Base-by-base conservation (phyloP, 1,284 basidiomycete genomes). In the Heliocybe sulcata region DNA sequence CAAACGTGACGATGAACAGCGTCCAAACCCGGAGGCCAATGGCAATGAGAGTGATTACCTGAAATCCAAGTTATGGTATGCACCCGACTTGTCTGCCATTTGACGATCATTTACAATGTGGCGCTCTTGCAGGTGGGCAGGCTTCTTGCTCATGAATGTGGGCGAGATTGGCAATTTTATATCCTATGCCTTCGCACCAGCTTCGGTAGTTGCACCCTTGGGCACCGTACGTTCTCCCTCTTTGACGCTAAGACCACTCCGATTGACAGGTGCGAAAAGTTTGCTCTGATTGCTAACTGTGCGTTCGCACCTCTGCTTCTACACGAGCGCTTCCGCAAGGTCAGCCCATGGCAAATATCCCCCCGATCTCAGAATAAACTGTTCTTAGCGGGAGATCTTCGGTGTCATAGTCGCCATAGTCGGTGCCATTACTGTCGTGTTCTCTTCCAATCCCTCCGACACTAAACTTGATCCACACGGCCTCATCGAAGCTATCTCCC, bases 111-210 rank as follows among this genome's bases (percentile, higher is more conserved):
- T 54, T n/a, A 11, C 55, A 38, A 49, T 55, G 27, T 55, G 52
- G 51, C 16, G 33, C 22, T 16, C 19, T 53, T 35, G 3, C 54
- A 90, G 95, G 95, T 97, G 95, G 94, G 64, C 82, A 6, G 96
- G 96, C 0, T 87, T 98, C 58, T 64, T 83, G 11, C 75, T 98
- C 48, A 96, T 98, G 87, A 91, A 92, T 59, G 59, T 97, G 11
- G 96, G 96, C 14, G 96, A 99, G 73, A 71, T 84, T 23, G 92
- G 92, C 12, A 98, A 98, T 66, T 98, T 98, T 60, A 81, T 94
- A 55, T 90, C 90, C 1, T 98, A 93, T 61, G 90, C 83, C 0
- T 90, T 87, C 59, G 87, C 95, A 4, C 95, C 96, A 2, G 94
- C 95, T 8, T 92, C 89, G 20, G 77, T 98, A 12, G 94, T 98